A percentile compares a stretch with the other conserved stretches of the same genome.
These are phyloP conservation scores for Malassezia arunalokei DNA, from an alignment of 1,284 basidiomycete species.

Conservation along the genomic window DNA sequence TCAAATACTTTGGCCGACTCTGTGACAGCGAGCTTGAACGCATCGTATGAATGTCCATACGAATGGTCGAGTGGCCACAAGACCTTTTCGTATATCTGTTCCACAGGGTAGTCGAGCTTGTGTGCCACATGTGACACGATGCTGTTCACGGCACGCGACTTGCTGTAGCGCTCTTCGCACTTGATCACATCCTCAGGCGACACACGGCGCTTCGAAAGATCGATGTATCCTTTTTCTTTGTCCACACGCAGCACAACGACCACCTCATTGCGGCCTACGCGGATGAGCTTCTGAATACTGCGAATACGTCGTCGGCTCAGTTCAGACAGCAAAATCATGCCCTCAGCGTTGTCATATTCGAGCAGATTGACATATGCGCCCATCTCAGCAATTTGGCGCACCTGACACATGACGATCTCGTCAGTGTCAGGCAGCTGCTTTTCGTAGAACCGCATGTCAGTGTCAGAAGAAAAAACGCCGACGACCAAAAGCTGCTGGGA, in stretches of 20 bases:
- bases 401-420: constrained; percentile 97
- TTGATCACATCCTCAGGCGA: constrained; percentile 96
- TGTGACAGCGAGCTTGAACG: constrained; percentile 91
- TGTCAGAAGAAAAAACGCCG: background rate
- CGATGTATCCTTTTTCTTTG: constrained; percentile 99
- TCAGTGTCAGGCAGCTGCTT: constrained; percentile 55
- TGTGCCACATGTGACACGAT: constrained; percentile 43
- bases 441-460: constrained; percentile 45
- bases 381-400: constrained; percentile 98
- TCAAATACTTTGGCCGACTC: constrained; percentile 77
- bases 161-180: constrained; percentile 97
- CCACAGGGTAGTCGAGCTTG: constrained; percentile 50
- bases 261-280: constrained; percentile 94
- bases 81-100: constrained; percentile 75
- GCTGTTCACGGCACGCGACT: constrained; percentile 59
- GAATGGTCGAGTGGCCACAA: constrained; percentile 85
- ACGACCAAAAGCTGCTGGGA: background rate
- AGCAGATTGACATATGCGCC: constrained; percentile 97
- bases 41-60: constrained; percentile 93
- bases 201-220: constrained; percentile 97
- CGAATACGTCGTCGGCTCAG: constrained; percentile 90
- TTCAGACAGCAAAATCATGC: constrained; percentile 97
- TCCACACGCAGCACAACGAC: constrained; percentile 96
- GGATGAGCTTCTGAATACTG: constrained; percentile 94
- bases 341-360: constrained; percentile 97